phyloP scores from a whole-genome alignment of 768 basidiomycete genomes.

The Leccinum uliginosum region DNA sequence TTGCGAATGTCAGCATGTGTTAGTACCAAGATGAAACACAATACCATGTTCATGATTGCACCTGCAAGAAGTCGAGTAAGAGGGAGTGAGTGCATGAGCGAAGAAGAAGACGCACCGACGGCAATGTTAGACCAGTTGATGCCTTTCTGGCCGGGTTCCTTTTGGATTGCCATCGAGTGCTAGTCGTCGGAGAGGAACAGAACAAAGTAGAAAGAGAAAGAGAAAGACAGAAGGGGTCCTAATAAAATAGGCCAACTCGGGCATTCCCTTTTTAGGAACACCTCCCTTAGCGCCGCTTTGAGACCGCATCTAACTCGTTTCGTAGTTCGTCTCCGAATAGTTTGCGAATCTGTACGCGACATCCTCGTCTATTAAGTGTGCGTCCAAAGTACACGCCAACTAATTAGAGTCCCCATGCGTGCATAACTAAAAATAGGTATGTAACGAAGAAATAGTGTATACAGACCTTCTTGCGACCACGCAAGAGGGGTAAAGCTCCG shows the following conservation, averaged over 20 bases:
- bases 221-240: background rate
- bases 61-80: slow-evolving; percentile 41
- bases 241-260: slow-evolving; percentile 1
- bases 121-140: slow-evolving; percentile 94
- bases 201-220: slow-evolving; percentile 7
- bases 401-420: slow-evolving; percentile 21
- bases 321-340: too few relatives aligned
- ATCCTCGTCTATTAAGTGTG: slow-evolving; percentile 7
- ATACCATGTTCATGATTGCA: slow-evolving; percentile 98
- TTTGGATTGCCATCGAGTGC: slow-evolving; percentile 68
- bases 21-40: slow-evolving; percentile 33
- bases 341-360: background rate
- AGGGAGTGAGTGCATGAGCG: slow-evolving; percentile 21
- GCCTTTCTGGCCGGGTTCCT: slow-evolving; percentile 88
- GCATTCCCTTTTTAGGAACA: slow-evolving; percentile 4
- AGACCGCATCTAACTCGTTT: background rate
- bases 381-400: slow-evolving; percentile 19
- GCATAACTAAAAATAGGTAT: slow-evolving; percentile 27
- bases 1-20: slow-evolving; percentile 6
- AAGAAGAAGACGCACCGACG: slow-evolving; percentile 58
- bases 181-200: slow-evolving; percentile 13
- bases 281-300: background rate
- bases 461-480: slow-evolving; percentile 14
- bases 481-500: background rate
- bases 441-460: slow-evolving; percentile 24